Base-by-base conservation (phyloP, 176 grass and related monocot species). In the Raddia distichophylla region DNA sequence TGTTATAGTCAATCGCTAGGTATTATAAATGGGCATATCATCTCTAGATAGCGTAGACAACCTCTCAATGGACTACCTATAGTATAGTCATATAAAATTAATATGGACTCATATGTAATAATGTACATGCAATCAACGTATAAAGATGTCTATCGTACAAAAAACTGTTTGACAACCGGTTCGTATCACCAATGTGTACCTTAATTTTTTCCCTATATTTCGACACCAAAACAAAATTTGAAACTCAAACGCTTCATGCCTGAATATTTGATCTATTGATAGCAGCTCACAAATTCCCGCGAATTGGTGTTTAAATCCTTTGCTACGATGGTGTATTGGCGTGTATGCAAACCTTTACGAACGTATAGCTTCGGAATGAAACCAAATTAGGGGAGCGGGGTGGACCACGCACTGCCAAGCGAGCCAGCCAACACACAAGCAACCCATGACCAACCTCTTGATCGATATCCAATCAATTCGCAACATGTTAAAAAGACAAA, bases 401-500 rank as follows among this genome's bases (percentile, higher is more conserved):
- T 18, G 57, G 69, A 52, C 68, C 55, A 60, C 79, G 5, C 48
- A 3, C 16, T 12, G 33, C 12, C 18, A 27, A 14, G 40, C 37
- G 1, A 13, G 69, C 48, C 13, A 53, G 69, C 48, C 47, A 32
- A 51, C 22, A 16, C 44, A 49, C 8, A 51, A 10, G 48, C 17
- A 55, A 80, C 12, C 40, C 5, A 17, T 7, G 52, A 60, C 53
- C 20, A 33, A 70, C 40, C 78, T 47, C 53, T 65, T 70, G 78
- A 48, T 14, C 19, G 7, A 60, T 60, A 32, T 17, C 27, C 9
- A 14, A 56, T 18, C 2, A 55, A 34, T 7, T 47, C 74, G 4
- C 74, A 11, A 45, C 18, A 15, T 37, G 44, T n/a, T 44, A 45
- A 68, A 42, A 18, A 45, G 44, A 16, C 15, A 1, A 18, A 44